Evolutionary conservation across 169 alveolate genomes (phyloP), one percentile per base, ranked within the genome.

Genomic region (Amoebophrya sp.): DNA sequence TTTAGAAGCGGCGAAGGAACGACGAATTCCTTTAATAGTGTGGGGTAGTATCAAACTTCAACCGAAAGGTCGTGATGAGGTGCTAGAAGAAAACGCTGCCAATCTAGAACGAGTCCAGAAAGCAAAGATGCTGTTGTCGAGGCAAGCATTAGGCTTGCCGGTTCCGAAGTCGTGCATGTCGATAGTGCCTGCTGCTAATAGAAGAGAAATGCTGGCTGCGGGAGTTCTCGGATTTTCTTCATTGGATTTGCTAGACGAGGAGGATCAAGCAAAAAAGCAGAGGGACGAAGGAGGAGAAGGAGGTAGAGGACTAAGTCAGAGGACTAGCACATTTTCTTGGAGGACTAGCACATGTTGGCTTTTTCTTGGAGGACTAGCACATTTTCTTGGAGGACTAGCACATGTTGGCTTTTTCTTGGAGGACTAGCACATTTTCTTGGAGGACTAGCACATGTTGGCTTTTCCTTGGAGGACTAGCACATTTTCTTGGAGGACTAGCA

Each of bases 131-230:
- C 83, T 65, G 83, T 26, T 65, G 83, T 26, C 12, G 39, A 29
- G 83, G 33, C 83, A 65, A 26, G 83, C 83, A 10, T 36, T 65
- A 6, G 83, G 83, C 0, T 26, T 65, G 2, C 38, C n/a, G 83
- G 83, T 65, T 10, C 83, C 83, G 39, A 65, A 65, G 26, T 65
- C 83, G 39, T 65, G 83, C 83, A 65, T 65, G 83, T 65, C 83
- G 33, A 36, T 65, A 6, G 83, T 65, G 33, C 83, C 83, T 29
- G n/a, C 18, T 26, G 83, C 83, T 6, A 65, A 65, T 36, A 29
- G 83, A 10, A 6, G n/a, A 36, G 83, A 65, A 26, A 65, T 65
- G 83, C 18, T 65, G 39, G 83, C 18, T 36, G 83, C 83, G 2
- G 33, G 83, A 0, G 3, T 65, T 1, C 12, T 65, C 36, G 83